Conservation (phyloP, 441 rosid genomes). For the Adansonia madagascariensis region DNA sequence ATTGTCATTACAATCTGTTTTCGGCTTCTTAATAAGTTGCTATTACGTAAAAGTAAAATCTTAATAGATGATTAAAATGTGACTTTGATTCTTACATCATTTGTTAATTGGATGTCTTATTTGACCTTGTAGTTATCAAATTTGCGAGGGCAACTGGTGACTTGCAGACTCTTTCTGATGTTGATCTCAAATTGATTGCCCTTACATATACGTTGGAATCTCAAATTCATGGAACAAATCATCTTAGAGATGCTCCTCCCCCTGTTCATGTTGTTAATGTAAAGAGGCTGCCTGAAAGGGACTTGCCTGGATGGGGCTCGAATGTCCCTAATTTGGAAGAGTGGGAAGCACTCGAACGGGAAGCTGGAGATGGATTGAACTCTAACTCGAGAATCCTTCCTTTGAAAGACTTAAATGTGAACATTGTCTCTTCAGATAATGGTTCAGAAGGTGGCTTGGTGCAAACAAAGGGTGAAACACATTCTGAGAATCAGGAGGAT, state of each 20-base stretch:
- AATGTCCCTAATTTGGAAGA: conserved; percentile 90
- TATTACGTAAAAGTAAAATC: neutral
- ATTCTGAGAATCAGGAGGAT: conserved; percentile 51
- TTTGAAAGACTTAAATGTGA: conserved; percentile 69
- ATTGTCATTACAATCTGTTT: neutral
- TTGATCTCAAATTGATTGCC: conserved; percentile 87
- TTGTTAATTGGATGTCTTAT: neutral
- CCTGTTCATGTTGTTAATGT: conserved; percentile 73
- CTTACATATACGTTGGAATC: conserved; percentile 78
- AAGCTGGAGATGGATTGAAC: conserved; percentile 48
- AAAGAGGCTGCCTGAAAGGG: conserved; percentile 83
- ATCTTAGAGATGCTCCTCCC: conserved; percentile 74
- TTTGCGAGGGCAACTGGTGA: conserved; percentile 93
- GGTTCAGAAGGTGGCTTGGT: conserved; percentile 48
- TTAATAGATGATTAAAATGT: neutral
- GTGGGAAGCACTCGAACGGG: conserved; percentile 84
- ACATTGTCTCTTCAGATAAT: conserved; percentile 43
- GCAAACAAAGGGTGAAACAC: conserved; percentile 42
- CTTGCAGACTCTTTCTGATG: conserved; percentile 81
- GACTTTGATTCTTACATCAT: neutral
- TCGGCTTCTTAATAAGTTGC: neutral
- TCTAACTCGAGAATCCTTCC: conserved; percentile 71
- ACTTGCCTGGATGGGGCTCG: conserved; percentile 89
- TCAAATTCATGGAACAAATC: conserved; percentile 72
- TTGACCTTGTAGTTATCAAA: conserved; percentile 54